phyloP scores from a whole-genome alignment of 2,329 filamentous ascomycete species.

The Rutstroemia sydowiana region DNA sequence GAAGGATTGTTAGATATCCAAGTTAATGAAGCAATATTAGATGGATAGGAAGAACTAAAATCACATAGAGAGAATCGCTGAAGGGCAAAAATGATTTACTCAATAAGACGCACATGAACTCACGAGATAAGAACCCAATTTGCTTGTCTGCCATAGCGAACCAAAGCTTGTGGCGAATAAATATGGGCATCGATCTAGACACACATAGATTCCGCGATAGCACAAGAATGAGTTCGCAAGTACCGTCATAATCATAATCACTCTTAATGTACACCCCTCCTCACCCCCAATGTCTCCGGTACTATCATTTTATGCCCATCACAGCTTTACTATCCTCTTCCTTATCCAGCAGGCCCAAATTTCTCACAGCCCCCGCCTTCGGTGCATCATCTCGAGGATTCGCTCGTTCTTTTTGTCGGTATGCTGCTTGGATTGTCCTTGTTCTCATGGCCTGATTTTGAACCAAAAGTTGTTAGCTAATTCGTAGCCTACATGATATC shows the following conservation, averaged over 20 bases:
- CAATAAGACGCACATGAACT: too few species aligned
- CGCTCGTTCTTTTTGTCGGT: conserved; percentile 69
- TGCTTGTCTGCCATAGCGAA: too few species aligned
- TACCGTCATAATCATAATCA: conserved; percentile 5
- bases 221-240: neutral
- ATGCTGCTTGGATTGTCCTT: conserved; percentile 72
- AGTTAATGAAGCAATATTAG: too few species aligned
- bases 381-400: conserved; percentile 74
- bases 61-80: too few species aligned
- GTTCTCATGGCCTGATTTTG: conserved; percentile 59
- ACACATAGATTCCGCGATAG: too few species aligned
- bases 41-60: too few species aligned
- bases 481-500: too few species aligned
- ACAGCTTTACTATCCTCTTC: conserved; percentile 69
- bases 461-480: neutral
- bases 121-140: too few species aligned
- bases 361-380: conserved; percentile 79
- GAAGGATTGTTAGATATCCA: too few species aligned
- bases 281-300: conserved; percentile 1
- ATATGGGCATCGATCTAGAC: too few species aligned
- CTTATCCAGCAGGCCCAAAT: conserved; percentile 74
- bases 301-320: conserved; percentile 29
- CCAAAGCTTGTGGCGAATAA: too few species aligned
- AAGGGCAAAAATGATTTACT: too few species aligned
- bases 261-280: conserved; percentile 27